Evolutionary conservation across 495 filamentous ascomycete species (phyloP).

Genomic region (Tuber microsphaerosporum): DNA sequence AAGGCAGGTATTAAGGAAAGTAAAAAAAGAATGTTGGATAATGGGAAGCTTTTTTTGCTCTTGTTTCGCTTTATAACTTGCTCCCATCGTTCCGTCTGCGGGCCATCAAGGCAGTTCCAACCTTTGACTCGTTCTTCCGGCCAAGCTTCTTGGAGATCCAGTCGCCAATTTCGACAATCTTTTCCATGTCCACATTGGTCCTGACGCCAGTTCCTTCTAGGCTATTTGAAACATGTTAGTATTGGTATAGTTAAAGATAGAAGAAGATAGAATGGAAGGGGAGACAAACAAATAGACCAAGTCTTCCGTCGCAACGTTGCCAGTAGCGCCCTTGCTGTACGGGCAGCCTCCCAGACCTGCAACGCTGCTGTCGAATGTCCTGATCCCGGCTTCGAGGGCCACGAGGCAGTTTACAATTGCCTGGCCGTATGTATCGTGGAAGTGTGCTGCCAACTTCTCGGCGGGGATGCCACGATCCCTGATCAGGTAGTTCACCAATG

Average conservation of each 20-base stretch:
- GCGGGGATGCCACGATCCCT: conserved; percentile 66
- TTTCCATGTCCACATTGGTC: conserved; percentile 79
- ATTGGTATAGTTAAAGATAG: not conserved
- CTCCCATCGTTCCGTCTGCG: conserved; percentile 41
- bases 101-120: conserved; percentile 69
- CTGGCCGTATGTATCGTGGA: conserved; percentile 95
- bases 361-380: conserved; percentile 83
- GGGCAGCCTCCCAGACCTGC: conserved; percentile 91
- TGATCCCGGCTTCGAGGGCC: conserved; percentile 76
- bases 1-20: not conserved
- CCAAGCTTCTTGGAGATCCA: conserved; percentile 87
- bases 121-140: conserved; percentile 63
- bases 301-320: conserved; percentile 92
- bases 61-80: conserved; percentile 14
- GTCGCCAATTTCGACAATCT: conserved; percentile 68
- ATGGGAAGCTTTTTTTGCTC: not conserved
- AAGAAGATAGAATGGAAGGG: not conserved
- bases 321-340: conserved; percentile 86
- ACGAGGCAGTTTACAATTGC: conserved; percentile 85
- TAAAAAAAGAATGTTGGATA: not conserved
- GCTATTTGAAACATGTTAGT: conserved; percentile 8
- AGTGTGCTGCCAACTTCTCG: conserved; percentile 83
- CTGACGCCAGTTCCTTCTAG: conserved; percentile 78
- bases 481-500: conserved; percentile 48
- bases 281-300: conserved; percentile 62